phyloP scores from a whole-genome alignment of 139 green algal genomes.

The Haematococcus sp. region DNA sequence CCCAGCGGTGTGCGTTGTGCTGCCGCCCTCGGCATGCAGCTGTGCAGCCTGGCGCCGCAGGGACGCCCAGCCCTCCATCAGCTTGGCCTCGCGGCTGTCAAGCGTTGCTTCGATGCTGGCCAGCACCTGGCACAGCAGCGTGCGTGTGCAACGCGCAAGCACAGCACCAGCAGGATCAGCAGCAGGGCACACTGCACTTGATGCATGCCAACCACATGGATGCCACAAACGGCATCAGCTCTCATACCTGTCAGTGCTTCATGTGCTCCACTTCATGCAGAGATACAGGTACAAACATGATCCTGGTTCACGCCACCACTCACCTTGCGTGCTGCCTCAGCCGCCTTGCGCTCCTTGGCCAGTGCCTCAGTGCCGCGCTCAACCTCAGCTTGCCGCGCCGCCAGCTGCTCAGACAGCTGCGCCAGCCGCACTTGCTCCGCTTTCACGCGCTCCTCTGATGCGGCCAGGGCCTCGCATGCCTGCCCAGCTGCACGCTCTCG shows the following conservation, averaged over 20 bases:
- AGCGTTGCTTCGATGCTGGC: constrained; percentile 8
- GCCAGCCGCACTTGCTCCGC: not conserved
- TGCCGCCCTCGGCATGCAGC: not conserved
- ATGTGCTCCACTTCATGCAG: not conserved
- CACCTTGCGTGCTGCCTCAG: constrained; percentile 7
- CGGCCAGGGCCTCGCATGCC: not conserved
- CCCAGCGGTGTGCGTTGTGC: not conserved
- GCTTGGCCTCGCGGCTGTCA: not conserved
- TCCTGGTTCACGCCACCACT: not conserved
- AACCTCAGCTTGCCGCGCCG: not conserved
- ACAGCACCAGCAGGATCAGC: no score
- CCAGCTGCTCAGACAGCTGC: constrained; percentile 3
- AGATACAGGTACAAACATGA: constrained; percentile 3
- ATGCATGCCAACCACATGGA: no score
- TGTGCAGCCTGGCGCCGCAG: constrained; percentile 1
- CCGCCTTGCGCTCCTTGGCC: constrained; percentile 4
- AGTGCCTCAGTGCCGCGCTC: not conserved
- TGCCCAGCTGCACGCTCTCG: constrained; percentile 4
- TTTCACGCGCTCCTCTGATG: no score
- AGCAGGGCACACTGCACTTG: no score
- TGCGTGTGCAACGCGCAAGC: no score
- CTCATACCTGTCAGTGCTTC: no score
- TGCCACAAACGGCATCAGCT: no score
- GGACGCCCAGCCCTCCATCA: not conserved
- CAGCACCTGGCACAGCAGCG: constrained; percentile 7